These are phyloP conservation scores for Wickerhamiella allomyrinae DNA, from an alignment of 805 yeast species.

Conservation along the genomic window DNA sequence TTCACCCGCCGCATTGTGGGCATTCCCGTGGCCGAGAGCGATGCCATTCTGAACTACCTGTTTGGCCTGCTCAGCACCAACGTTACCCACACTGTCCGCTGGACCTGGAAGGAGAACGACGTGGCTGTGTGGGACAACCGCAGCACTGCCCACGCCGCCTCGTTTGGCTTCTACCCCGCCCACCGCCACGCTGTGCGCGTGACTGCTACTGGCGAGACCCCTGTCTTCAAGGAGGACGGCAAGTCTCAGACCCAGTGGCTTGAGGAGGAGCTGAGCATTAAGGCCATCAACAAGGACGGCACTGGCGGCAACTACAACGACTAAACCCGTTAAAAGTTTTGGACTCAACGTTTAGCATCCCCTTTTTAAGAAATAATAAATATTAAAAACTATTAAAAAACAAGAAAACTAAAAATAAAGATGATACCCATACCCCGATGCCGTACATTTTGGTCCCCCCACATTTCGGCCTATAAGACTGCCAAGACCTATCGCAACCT, in stretches of 20 bases:
- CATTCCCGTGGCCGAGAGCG: conserved; percentile 58
- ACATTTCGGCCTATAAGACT: too few relatives aligned
- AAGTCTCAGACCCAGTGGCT: conserved; percentile 2
- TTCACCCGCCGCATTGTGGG: conserved; percentile 58
- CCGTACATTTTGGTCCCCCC: too few relatives aligned
- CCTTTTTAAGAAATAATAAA: too few relatives aligned
- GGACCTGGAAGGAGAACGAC: conserved; percentile 33
- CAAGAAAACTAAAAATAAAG: too few relatives aligned
- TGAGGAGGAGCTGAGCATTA: conserved; percentile 3
- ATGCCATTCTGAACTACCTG: conserved; percentile 42
- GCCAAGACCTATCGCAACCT: too few relatives aligned
- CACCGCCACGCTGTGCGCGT: conserved; percentile 38
- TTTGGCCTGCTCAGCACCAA: conserved; percentile 24
- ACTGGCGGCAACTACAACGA: conserved; percentile 23
- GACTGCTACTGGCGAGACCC: conserved; percentile 40
- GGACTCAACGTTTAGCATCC: too few relatives aligned
- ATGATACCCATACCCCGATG: too few relatives aligned
- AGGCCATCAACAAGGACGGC: conserved; percentile 19
- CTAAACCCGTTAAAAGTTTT: conserved; percentile 11
- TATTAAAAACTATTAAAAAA: too few relatives aligned
- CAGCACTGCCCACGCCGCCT: conserved; percentile 36
- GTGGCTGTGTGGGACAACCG: conserved; percentile 47
- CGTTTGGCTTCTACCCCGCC: conserved; percentile 28
- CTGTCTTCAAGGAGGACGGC: conserved; percentile 20
- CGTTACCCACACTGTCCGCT: conserved; percentile 32